Evolutionary conservation across 768 basidiomycete species (phyloP).

Genomic region (Collybia nuda): DNA sequence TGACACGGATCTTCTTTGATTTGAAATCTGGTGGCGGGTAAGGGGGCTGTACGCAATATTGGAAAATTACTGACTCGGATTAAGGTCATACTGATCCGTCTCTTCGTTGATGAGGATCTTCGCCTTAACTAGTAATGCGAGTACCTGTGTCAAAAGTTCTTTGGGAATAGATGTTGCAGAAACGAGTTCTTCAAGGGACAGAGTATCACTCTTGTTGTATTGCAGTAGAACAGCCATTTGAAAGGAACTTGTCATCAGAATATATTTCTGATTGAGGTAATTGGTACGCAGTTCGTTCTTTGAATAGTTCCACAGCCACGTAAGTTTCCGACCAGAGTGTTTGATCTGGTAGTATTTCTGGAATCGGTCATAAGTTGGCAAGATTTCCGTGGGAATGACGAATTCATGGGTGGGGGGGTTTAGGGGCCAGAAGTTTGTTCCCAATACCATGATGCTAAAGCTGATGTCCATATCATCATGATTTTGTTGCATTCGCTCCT

Average conservation of each 20-base stretch:
- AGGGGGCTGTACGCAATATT: not conserved
- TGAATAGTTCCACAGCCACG: constrained; percentile 98
- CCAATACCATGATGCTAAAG: constrained; percentile 91
- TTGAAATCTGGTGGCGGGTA: constrained; percentile 62
- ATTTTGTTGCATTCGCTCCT: constrained; percentile 85
- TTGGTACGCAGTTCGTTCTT: constrained; percentile 96
- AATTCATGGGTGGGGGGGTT: constrained; percentile 83
- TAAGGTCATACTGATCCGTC: constrained; percentile 87
- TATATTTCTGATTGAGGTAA: constrained; percentile 93
- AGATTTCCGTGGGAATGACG: constrained; percentile 84
- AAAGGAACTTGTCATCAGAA: constrained; percentile 91
- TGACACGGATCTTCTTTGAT: constrained; percentile 91
- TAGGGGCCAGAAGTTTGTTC: constrained; percentile 95
- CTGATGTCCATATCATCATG: constrained; percentile 87
- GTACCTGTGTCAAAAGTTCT: constrained; percentile 73
- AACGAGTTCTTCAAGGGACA: constrained; percentile 75
- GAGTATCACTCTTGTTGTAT: constrained; percentile 88
- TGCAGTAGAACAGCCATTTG: constrained; percentile 94
- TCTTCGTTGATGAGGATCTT: constrained; percentile 90
- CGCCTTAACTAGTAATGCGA: constrained; percentile 78
- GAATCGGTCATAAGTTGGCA: constrained; percentile 88
- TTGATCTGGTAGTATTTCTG: constrained; percentile 91
- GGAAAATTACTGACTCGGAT: constrained; percentile 50
- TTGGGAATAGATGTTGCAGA: constrained; percentile 79
- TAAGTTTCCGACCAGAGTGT: constrained; percentile 92